Evolutionary conservation across 2,329 filamentous ascomycete species (phyloP).

Genomic region (Exophiala spinifera): DNA sequence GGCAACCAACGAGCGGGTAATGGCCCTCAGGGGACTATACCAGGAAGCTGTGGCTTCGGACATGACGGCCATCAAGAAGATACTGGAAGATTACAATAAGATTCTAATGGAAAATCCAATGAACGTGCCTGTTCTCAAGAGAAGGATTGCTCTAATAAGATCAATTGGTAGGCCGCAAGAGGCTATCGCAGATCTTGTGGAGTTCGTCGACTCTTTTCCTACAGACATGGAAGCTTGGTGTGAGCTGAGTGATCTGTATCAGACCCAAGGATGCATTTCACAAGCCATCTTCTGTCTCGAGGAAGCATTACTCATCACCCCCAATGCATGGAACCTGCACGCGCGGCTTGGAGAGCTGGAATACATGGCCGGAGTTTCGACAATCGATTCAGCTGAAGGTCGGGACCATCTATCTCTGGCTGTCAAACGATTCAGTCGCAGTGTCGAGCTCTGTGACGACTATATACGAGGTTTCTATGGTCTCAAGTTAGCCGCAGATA

Average conservation of each 20-base stretch:
- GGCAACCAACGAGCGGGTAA: slow-evolving; percentile 75
- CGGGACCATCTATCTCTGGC: slow-evolving; percentile 64
- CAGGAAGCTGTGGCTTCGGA: slow-evolving; percentile 76
- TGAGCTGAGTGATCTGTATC: slow-evolving; percentile 84
- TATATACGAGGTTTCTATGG: slow-evolving; percentile 93
- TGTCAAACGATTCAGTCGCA: slow-evolving; percentile 80
- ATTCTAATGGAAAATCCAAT: slow-evolving; percentile 70
- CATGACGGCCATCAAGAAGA: slow-evolving; percentile 60
- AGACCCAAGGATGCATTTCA: slow-evolving; percentile 70
- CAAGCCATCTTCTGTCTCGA: slow-evolving; percentile 88
- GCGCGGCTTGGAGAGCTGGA: slow-evolving; percentile 80
- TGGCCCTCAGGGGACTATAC: slow-evolving; percentile 77
- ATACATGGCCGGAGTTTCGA: slow-evolving; percentile 53
- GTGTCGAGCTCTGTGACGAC: slow-evolving; percentile 88
- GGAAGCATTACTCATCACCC: slow-evolving; percentile 79
- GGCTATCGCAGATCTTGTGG: slow-evolving; percentile 69
- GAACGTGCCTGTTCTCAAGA: slow-evolving; percentile 82
- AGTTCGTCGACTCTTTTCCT: slow-evolving; percentile 76
- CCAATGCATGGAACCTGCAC: slow-evolving; percentile 95
- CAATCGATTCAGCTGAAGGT: slow-evolving; percentile 38
- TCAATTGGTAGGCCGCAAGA: slow-evolving; percentile 68
- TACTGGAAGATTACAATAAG: slow-evolving; percentile 74
- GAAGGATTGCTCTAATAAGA: slow-evolving; percentile 74
- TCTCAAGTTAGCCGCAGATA: slow-evolving; percentile 55
- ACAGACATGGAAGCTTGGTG: slow-evolving; percentile 93